A percentile compares a stretch with the other conserved stretches of the same genome.
Evolutionary conservation across 768 basidiomycete species (phyloP).

Genomic region (Suillus subalutaceus): DNA sequence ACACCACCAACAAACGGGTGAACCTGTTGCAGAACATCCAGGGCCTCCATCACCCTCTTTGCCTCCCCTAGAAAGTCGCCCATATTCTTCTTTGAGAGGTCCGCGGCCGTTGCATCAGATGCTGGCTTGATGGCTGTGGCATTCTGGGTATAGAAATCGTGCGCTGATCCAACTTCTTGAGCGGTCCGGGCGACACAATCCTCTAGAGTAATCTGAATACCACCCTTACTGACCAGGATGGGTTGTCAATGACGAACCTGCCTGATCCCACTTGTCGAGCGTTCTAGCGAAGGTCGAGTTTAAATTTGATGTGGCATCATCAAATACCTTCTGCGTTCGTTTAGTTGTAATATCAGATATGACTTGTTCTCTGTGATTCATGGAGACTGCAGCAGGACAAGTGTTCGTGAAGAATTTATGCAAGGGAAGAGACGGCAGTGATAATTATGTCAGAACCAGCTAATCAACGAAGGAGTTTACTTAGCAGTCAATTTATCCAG

Average conservation of each 20-base stretch:
- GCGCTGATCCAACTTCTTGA: neutral
- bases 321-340: neutral
- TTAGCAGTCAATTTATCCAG: no score
- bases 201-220: neutral
- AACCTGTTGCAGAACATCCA: slow-evolving; percentile 30
- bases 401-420: no score
- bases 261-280: neutral
- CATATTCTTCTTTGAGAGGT: slow-evolving; percentile 10
- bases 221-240: no score
- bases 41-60: slow-evolving; percentile 26
- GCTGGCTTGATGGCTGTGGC: neutral
- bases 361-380: neutral
- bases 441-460: no score
- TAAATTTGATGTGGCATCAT: neutral
- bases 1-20: slow-evolving; percentile 32
- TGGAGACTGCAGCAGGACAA: neutral
- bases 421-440: no score
- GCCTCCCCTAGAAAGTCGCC: slow-evolving; percentile 24
- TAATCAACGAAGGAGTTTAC: no score
- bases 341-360: neutral
- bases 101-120: neutral
- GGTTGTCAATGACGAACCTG: neutral
- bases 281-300: neutral
- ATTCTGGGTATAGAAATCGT: neutral
- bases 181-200: neutral